Evolutionary conservation across 805 yeast species (phyloP), one percentile per base, ranked within the genome.

Genomic region (Priceomyces melissophilus): DNA sequence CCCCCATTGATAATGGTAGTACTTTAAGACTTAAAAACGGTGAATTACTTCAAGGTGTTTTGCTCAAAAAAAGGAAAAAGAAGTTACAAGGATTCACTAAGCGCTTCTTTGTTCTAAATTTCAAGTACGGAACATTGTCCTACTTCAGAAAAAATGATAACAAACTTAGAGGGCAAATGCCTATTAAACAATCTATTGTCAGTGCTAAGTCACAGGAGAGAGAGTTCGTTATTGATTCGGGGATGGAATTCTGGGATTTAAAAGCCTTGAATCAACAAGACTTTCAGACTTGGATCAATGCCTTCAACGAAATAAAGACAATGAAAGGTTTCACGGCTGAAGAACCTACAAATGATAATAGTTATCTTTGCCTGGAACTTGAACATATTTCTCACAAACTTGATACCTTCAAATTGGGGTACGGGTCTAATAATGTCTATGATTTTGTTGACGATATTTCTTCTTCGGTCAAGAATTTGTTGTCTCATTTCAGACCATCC

Each of bases 231-330:
- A 76, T 93, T 43, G 97, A 93, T 59, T 88, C 97, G 0, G 98
- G 98, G 2, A 82, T 91, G 80, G 98, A 91, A 58, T 81, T 86
- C 8, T 91, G 98, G 98, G 81, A 79, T 30, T 69, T 91, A 45
- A 87, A 85, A 52, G 86, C 97, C 0, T 65, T 71, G 35, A 79
- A 72, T 42, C 61, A 63, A 9, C 69, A 73, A 5, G 90, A 85
- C 48, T 93, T 88, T 75, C 75, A 79, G 28, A 71, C 77, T 4
- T 93, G 99, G 99, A 77, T 84, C 10, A 74, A 80, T 39, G 95
- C 96, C 2, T 76, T 90, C 48, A 83, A 87, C 52, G 62, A 63
- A 14, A 63, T 77, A 38, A 78, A 69, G 58, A 57, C 63, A 50
- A n/a, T 35, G 10, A 48, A 39, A 8, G 40, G 43, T 9, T 10